phyloP scores from a whole-genome alignment of 2,329 filamentous ascomycete genomes.

The Neopestalotiopsis clavispora region DNA sequence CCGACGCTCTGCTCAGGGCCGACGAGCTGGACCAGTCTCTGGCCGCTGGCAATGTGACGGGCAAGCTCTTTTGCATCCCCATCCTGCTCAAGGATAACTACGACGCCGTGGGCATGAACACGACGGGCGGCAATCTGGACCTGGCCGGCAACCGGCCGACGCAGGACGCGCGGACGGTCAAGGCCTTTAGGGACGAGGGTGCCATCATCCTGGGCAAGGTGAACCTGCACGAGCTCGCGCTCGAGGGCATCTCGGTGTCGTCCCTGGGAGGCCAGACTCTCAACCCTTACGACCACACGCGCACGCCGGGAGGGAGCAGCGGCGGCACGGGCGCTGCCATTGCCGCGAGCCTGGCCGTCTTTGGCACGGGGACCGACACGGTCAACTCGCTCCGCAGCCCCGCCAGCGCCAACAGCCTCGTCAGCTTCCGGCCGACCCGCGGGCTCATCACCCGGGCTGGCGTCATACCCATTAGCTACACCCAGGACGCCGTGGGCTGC shows the following conservation, averaged over 20 bases:
- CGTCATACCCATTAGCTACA: slow-evolving; percentile 60
- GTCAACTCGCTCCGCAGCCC: slow-evolving; percentile 67
- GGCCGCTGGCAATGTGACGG: slow-evolving; percentile 51
- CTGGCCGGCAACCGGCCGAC: slow-evolving; percentile 51
- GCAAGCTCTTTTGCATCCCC: slow-evolving; percentile 64
- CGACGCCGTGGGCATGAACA: slow-evolving; percentile 58
- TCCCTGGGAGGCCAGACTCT: slow-evolving; percentile 67
- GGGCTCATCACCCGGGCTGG: slow-evolving; percentile 56
- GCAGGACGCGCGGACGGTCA: slow-evolving; percentile 54
- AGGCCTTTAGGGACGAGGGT: slow-evolving; percentile 53
- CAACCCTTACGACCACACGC: slow-evolving; percentile 64
- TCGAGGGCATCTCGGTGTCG: slow-evolving; percentile 67
- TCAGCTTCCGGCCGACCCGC: slow-evolving; percentile 61
- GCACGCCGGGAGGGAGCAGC: slow-evolving; percentile 69
- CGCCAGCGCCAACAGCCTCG: slow-evolving; percentile 64
- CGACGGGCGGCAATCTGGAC: slow-evolving; percentile 59
- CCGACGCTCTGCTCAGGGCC: slow-evolving; percentile 46
- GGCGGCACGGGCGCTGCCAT: slow-evolving; percentile 67
- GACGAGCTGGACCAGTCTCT: slow-evolving; percentile 53
- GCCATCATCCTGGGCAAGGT: slow-evolving; percentile 64
- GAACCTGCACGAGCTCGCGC: slow-evolving; percentile 67
- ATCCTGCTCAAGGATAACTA: slow-evolving; percentile 70
- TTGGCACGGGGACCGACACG: slow-evolving; percentile 64
- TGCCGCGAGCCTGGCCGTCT: slow-evolving; percentile 58
- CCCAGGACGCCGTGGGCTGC: slow-evolving; percentile 61